Evolutionary conservation across 345 rosid species (phyloP), one percentile per base, ranked within the genome.

Genomic region (Corymbia maculata): DNA sequence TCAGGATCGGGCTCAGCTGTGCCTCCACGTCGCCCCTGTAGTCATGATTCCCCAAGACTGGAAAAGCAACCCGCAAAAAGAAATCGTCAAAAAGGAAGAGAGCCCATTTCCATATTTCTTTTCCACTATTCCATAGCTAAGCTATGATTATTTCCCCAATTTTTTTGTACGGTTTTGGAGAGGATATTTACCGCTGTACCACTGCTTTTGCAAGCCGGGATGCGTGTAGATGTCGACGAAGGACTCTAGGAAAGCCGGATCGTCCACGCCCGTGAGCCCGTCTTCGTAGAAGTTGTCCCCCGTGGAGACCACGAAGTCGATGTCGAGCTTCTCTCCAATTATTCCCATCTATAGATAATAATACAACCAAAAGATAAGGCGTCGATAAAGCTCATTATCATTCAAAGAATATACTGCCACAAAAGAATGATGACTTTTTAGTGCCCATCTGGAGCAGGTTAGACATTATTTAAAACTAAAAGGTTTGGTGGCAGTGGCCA

Each of bases 1-100:
- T 88, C 14, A 94, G 94, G 82, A 89, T 84, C n/a, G 92, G 93
- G 87, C 94, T 94, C 66, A 94, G 87, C 26, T 94, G 96, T 52
- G 96, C 96, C 88, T 89, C 85, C 64, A 92, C 96, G 79, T 93
- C 91, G n/a, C 96, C 96, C 85, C 96, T 92, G 85, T 94, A 94
- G 88, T 94, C 96, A 88, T 94, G 96, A 52, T 94, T 94, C 19
- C 96, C 96, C 89, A 94, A 88, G 89, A 94, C 96, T 94, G 93
- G 64, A 45, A 89, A 16, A 19, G 0, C 44, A 47, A 11, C 61
- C 3, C 49, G 50, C 59, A 36, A 36, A 36, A 52, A 57, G 47
- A 44, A 32, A 79, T 70, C 19, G 47, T 36, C 47, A 36, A 17
- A 42, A 17, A 36, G 21, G 13, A 70, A 44, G 19, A 36, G 26